A percentile compares a stretch with the other conserved stretches of the same genome.
Evolutionary conservation across 371 early-diverging fungal genomes (phyloP).

Genomic region (Batrachochytrium dendrobatidis): DNA sequence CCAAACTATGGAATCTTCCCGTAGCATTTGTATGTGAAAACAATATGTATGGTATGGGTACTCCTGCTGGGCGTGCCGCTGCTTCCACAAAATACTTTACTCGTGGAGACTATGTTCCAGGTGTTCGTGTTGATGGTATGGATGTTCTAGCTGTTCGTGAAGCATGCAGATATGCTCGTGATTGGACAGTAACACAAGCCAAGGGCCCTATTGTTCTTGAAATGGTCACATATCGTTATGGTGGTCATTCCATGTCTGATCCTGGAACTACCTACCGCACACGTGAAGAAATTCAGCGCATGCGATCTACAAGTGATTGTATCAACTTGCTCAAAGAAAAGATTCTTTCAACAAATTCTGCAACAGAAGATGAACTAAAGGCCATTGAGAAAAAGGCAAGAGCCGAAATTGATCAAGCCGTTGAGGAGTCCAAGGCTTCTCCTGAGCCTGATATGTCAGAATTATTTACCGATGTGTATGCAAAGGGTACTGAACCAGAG

Average conservation of each 20-base stretch:
- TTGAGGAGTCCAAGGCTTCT: conserved; percentile 74
- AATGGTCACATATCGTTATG: conserved; percentile 95
- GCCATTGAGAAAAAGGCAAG: conserved; percentile 86
- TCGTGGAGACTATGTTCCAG: conserved; percentile 96
- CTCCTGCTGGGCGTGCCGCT: conserved; percentile 81
- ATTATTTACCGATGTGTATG: conserved; percentile 81
- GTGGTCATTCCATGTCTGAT: conserved; percentile 99
- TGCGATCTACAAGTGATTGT: conserved; percentile 88
- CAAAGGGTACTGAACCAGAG: conserved; percentile 62
- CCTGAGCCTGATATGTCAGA: conserved; percentile 69
- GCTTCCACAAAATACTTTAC: conserved; percentile 93
- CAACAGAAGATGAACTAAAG: conserved; percentile 86
- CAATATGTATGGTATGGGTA: conserved; percentile 99
- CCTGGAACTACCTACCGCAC: conserved; percentile 98
- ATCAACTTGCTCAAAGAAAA: conserved; percentile 85
- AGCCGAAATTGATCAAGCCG: conserved; percentile 75
- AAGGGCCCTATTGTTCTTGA: conserved; percentile 97
- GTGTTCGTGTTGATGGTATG: conserved; percentile 91
- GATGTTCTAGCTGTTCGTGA: conserved; percentile 88
- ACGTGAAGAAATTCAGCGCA: conserved; percentile 94
- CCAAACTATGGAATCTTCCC: conserved; percentile 97
- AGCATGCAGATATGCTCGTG: conserved; percentile 76
- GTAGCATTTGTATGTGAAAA: conserved; percentile 97
- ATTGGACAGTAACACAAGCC: conserved; percentile 81
- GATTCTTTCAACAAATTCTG: conserved; percentile 59